These are phyloP conservation scores for Microbotryum intermedium DNA, from an alignment of 1,284 basidiomycete genomes.

Conservation along the genomic window DNA sequence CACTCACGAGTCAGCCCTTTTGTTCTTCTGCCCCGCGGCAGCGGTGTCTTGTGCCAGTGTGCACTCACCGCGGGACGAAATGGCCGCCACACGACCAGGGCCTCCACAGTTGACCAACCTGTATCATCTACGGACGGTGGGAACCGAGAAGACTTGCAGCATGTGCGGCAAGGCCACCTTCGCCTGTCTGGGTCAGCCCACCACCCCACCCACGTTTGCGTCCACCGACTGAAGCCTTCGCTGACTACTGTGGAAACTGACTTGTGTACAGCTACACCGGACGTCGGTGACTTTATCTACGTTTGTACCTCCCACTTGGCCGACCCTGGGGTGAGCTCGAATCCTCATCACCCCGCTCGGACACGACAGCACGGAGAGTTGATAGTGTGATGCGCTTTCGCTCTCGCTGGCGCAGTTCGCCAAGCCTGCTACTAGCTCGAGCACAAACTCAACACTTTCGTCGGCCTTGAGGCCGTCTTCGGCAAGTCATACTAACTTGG, in stretches of 20 bases:
- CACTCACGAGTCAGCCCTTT: too few relatives aligned
- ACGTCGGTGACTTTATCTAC: slow-evolving; percentile 23
- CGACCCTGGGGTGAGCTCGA: slow-evolving; percentile 23
- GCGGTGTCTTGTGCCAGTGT: too few relatives aligned
- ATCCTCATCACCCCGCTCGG: not conserved
- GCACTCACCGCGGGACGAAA: not conserved
- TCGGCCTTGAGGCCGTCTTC: not conserved
- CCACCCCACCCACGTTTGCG: not conserved
- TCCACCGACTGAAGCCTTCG: not conserved
- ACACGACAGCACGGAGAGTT: not conserved
- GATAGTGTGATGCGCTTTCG: not conserved
- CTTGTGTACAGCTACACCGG: slow-evolving; percentile 6
- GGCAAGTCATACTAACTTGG: not conserved
- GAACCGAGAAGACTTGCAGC: slow-evolving; percentile 14
- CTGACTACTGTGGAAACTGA: not conserved
- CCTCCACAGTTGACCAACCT: slow-evolving; percentile 20
- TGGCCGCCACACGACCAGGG: not conserved
- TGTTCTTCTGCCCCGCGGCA: too few relatives aligned
- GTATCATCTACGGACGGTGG: slow-evolving; percentile 16
- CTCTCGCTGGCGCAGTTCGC: slow-evolving; percentile 29
- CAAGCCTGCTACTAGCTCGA: slow-evolving; percentile 7
- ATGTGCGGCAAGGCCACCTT: slow-evolving; percentile 23
- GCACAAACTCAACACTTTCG: not conserved
- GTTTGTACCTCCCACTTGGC: slow-evolving; percentile 12
- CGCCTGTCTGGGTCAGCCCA: slow-evolving; percentile 8